phyloP scores from a whole-genome alignment of 2,329 filamentous ascomycete genomes.

The Aspergillus ibericus region DNA sequence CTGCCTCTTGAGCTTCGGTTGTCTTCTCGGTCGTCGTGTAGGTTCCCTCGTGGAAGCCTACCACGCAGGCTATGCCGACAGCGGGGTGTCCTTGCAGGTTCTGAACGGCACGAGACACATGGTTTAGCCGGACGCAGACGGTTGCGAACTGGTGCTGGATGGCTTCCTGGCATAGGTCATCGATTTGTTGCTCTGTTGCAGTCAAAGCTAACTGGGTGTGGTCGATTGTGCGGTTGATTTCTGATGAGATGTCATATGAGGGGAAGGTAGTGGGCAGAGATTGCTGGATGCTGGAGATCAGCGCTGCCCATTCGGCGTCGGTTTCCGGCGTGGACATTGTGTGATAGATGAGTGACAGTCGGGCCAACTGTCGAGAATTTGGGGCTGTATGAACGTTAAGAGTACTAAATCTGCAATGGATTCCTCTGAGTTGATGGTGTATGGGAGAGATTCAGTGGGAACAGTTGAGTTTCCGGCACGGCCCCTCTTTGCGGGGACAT shows the following conservation, averaged over 20 bases:
- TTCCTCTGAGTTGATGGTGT: neutral
- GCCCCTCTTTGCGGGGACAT: neutral
- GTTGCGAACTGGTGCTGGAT: slow-evolving; percentile 44
- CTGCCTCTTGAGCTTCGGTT: slow-evolving; percentile 51
- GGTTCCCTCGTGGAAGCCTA: slow-evolving; percentile 62
- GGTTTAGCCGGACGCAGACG: slow-evolving; percentile 58
- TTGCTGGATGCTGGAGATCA: slow-evolving; percentile 29
- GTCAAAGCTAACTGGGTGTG: slow-evolving; percentile 46
- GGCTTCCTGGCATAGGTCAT: slow-evolving; percentile 57
- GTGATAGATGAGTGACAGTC: neutral
- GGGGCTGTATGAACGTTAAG: neutral
- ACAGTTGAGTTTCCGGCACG: neutral
- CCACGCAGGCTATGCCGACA: slow-evolving; percentile 58
- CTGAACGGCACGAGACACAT: slow-evolving; percentile 52
- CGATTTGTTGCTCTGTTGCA: slow-evolving; percentile 50
- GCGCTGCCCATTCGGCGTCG: slow-evolving; percentile 35
- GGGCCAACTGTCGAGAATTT: neutral
- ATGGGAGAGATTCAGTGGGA: neutral
- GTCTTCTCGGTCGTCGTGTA: slow-evolving; percentile 53
- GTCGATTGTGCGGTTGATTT: slow-evolving; percentile 41
- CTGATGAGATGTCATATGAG: slow-evolving; percentile 22
- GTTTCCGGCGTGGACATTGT: slow-evolving; percentile 29
- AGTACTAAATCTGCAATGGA: neutral
- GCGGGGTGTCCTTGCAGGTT: slow-evolving; percentile 46
- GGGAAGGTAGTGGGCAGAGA: slow-evolving; percentile 25